phyloP scores from a whole-genome alignment of 2,329 filamentous ascomycete genomes.

The Trichophyton simii region DNA sequence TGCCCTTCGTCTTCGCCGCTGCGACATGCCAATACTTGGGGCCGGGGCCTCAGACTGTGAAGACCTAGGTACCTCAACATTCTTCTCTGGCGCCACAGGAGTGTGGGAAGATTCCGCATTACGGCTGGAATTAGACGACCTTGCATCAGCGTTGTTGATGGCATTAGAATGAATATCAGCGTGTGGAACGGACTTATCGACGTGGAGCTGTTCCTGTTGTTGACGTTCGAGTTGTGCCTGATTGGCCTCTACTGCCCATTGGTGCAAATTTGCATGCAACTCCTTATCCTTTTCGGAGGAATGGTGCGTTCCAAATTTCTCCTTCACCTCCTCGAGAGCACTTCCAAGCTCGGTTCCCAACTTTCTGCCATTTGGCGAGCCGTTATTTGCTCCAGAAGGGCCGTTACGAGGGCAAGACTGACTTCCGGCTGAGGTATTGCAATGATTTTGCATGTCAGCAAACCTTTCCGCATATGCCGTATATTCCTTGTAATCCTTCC shows the following conservation, averaged over 20 bases:
- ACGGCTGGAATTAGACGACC: constrained; percentile 16
- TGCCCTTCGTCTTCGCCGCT: constrained; percentile 31
- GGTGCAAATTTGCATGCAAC: constrained; percentile 25
- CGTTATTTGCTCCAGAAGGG: constrained; percentile 28
- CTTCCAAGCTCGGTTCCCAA: constrained; percentile 19
- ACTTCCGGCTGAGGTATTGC: constrained; percentile 23
- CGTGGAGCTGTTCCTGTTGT: constrained; percentile 20
- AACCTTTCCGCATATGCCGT: constrained; percentile 66
- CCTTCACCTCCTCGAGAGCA: constrained; percentile 21
- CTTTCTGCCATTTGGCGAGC: constrained; percentile 18
- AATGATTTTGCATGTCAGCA: constrained; percentile 49
- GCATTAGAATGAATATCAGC: constrained; percentile 18
- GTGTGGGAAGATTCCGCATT: constrained; percentile 17
- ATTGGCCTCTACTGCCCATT: constrained; percentile 24
- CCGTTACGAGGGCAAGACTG: constrained; percentile 15
- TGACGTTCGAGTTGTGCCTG: constrained; percentile 24
- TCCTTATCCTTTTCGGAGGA: constrained; percentile 10
- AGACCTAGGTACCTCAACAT: constrained; percentile 21
- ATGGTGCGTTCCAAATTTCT: constrained; percentile 17
- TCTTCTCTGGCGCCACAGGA: constrained; percentile 18
- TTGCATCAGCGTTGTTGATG: constrained; percentile 34
- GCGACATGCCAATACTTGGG: constrained; percentile 29
- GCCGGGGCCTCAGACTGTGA: constrained; percentile 25
- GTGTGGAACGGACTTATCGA: constrained; percentile 22
- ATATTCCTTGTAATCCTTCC: constrained; percentile 85